Evolutionary conservation across 2,329 filamentous ascomycete genomes (phyloP), one percentile per base, ranked within the genome.

Genomic region (Diatrype stigma): DNA sequence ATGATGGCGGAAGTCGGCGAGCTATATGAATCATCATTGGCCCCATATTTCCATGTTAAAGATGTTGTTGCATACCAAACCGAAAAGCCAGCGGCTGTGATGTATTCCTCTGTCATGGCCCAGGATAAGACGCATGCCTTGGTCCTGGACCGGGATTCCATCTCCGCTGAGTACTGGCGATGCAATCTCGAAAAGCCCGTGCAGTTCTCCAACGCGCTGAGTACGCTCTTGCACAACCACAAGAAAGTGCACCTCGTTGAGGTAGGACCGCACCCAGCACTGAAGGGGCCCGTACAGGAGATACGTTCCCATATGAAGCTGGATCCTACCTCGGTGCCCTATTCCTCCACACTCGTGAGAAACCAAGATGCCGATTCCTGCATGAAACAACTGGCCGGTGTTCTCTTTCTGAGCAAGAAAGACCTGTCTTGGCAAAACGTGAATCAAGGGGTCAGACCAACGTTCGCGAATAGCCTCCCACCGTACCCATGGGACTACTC

Each of bases 401-500:
- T 6, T 4, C 42, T 56, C 1, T 56, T 42, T 14, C 12, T 47
- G 2, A 32, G 40, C 2, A 50, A 50, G 5, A n/a, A 51, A 14
- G 3, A 22, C 2, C 6, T 54, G 10, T 6, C 3, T 28, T 49
- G 35, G 46, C 5, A 32, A 5, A 7, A 12, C 6, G 37, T 48
- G 21, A 48, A 48, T 26, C 10, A 6, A 30, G 26, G 26, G 5
- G 5, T 30, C n/a, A n/a, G n/a, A n/a, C n/a, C n/a, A n/a, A n/a
- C n/a, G 26, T 6, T 30, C 26, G 26, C 10, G 26, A 30, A 30
- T 30, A 17, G 26, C 22, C 49, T 73, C 2, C 67, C 71, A 19
- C 56, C 56, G 2, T 74, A 73, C 49, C 61, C 63, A 2, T 73
- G 69, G 70, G 66, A 73, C 40, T 69, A 73, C 52, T 45, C 52